Percentiles rank a stretch among this genome's conserved stretches.
Conservation (phyloP, 257 asterid species). For the Misopates orontium region DNA sequence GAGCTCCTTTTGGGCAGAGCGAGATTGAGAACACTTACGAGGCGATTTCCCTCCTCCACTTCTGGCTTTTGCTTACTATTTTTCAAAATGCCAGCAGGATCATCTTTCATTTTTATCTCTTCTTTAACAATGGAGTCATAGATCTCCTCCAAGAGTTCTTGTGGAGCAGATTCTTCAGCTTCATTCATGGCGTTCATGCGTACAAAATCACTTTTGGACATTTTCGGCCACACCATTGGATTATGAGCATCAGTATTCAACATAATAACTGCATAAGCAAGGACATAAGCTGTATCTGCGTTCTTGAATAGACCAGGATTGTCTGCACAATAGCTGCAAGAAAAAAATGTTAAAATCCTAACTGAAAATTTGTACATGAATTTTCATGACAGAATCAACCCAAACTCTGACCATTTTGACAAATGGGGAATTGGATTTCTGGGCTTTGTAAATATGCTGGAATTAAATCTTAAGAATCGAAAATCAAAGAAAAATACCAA, state of each 20-base stretch:
- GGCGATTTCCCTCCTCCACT: constrained; percentile 74
- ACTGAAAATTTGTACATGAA: not conserved
- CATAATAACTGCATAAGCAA: constrained; percentile 99
- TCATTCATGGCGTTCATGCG: constrained; percentile 77
- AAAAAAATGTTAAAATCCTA: constrained; percentile 26
- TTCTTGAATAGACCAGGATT: constrained; percentile 94
- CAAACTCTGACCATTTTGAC: not conserved
- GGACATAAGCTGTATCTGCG: constrained; percentile 97
- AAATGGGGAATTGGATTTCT: not conserved
- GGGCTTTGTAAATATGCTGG: not conserved
- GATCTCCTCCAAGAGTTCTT: constrained; percentile 89
- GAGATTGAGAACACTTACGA: constrained; percentile 88
- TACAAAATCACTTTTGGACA: constrained; percentile 93
- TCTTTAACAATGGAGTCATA: constrained; percentile 92
- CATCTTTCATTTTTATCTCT: constrained; percentile 96
- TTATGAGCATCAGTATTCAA: constrained; percentile 99
- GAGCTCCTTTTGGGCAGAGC: constrained; percentile 85
- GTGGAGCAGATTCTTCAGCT: constrained; percentile 93
- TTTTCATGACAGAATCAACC: not conserved
- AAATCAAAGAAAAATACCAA: not conserved
- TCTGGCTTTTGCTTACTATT: constrained; percentile 76
- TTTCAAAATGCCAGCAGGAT: constrained; percentile 57
- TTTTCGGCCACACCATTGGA: constrained; percentile 97
- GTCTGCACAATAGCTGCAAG: constrained; percentile 87
- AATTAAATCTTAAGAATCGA: not conserved